A percentile compares a stretch with the other conserved stretches of the same genome.
These are phyloP conservation scores for Lipomyces yamadae DNA, from an alignment of 805 yeast genomes.

Conservation along the genomic window DNA sequence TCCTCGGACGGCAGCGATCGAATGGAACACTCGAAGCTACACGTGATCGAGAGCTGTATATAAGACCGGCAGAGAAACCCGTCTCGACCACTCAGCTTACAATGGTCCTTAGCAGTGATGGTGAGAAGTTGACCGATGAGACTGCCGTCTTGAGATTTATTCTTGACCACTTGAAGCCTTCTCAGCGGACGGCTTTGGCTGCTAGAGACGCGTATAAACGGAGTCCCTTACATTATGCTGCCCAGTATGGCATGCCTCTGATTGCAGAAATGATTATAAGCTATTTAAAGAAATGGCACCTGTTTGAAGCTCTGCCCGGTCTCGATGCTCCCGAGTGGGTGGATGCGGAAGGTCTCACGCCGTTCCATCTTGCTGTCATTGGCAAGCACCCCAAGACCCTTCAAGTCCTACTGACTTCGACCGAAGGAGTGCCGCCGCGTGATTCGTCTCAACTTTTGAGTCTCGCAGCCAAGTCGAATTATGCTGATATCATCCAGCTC, in stretches of 20 bases:
- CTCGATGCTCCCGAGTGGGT: constrained; percentile 44
- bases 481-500: constrained; percentile 58
- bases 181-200: constrained; percentile 59
- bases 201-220: constrained; percentile 76
- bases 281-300: constrained; percentile 61
- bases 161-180: constrained; percentile 59
- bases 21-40: constrained; percentile 15
- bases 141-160: constrained; percentile 65
- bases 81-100: constrained; percentile 55
- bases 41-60: constrained; percentile 34
- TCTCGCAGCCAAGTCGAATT: constrained; percentile 70
- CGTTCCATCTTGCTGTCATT: constrained; percentile 79
- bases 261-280: constrained; percentile 63
- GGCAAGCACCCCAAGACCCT: constrained; percentile 84
- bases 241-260: constrained; percentile 79
- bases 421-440: constrained; percentile 50
- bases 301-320: constrained; percentile 34
- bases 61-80: constrained; percentile 59
- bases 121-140: constrained; percentile 61
- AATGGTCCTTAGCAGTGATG: constrained; percentile 66
- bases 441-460: constrained; percentile 68
- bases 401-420: constrained; percentile 57
- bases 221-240: constrained; percentile 88
- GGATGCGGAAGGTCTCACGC: constrained; percentile 78
- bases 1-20: constrained; percentile 56